Base-by-base conservation (phyloP, 208 protist species). In the Spongospora subterranea region DNA sequence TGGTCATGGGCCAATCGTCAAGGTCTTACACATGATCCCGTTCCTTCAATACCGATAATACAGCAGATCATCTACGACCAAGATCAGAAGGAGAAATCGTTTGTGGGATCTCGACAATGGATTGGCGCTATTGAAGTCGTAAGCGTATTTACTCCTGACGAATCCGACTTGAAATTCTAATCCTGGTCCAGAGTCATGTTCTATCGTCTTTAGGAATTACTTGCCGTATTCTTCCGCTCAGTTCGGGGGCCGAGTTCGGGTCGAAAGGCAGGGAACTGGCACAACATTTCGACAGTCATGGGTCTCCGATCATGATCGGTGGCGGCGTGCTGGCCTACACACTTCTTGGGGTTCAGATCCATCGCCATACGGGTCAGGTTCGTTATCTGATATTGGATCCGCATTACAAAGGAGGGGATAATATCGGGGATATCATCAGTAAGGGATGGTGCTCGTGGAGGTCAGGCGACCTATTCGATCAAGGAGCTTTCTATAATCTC, bases 261-360 rank as follows among this genome's bases (percentile, higher is more conserved):
- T 40, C n/a, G 32, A 24, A 91, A 39, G 91, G 38, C 29, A 1
- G 43, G 35, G 89, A 65, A 17, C 54, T 92, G 0, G 43, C 45
- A 0, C 39, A 20, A 54, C 89, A 93, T 89, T 92, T 93, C 65
- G 88, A 89, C 11, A 11, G 0, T 20, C 53, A 91, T 88, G 91
- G 91, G 11, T 89, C 89, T 0, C 91, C 91, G 50, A 65, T 93
- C 1, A 93, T 92, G 91, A 92, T 93, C 24, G 91, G 91, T 0
- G 91, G 91, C 11, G 91, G 91, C 0, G 90, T 92, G 1, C 53
- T 93, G 0, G 91, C 91, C 0, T 93, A 93, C 90, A 92, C 89
- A 17, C 38, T 93, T 20, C 41, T 93, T 6, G 91, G 91, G 0
- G 54, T 92, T 0, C 45, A 89, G 0, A 6, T 89, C 17, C 1